A percentile compares a stretch with the other conserved stretches of the same genome.
These are phyloP conservation scores for Verbascum thapsus DNA, from an alignment of 257 asterid genomes.

Conservation along the genomic window DNA sequence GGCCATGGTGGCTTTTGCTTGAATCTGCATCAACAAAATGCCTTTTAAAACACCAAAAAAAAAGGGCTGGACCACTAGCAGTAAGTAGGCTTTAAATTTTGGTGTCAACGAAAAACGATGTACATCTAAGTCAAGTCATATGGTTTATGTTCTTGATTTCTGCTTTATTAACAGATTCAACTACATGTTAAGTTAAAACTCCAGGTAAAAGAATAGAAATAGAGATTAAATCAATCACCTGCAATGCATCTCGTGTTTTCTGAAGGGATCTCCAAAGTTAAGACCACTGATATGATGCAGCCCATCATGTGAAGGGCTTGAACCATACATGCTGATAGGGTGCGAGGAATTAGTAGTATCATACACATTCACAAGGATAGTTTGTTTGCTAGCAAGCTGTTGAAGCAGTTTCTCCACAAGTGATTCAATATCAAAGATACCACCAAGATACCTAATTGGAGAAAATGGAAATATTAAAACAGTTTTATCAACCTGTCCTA, in stretches of 20 bases:
- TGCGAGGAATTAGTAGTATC: constrained; percentile 71
- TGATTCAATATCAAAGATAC: constrained; percentile 93
- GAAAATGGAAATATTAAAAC: constrained; percentile 17
- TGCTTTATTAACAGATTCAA: neutral
- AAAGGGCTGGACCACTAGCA: neutral
- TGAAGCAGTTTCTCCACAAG: constrained; percentile 96
- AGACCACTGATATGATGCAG: constrained; percentile 66
- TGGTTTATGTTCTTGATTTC: too few relatives aligned
- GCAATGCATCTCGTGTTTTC: constrained; percentile 99
- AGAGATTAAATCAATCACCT: constrained; percentile 44
- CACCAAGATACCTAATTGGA: constrained; percentile 88
- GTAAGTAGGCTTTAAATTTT: too few relatives aligned
- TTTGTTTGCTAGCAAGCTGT: constrained; percentile 96
- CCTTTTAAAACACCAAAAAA: neutral
- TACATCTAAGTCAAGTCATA: too few relatives aligned
- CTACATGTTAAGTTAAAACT: constrained; percentile 9
- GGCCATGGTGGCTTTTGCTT: constrained; percentile 95
- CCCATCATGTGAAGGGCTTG: constrained; percentile 53
- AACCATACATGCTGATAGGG: constrained; percentile 93
- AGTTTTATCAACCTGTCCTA: neutral
- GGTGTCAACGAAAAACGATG: too few relatives aligned
- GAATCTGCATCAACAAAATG: constrained; percentile 57
- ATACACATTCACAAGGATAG: constrained; percentile 85
- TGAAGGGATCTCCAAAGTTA: constrained; percentile 91
- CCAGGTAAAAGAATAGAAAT: constrained; percentile 5